Base-by-base conservation (phyloP, 164 flowering plant genomes). In the Stephania cephalantha region DNA sequence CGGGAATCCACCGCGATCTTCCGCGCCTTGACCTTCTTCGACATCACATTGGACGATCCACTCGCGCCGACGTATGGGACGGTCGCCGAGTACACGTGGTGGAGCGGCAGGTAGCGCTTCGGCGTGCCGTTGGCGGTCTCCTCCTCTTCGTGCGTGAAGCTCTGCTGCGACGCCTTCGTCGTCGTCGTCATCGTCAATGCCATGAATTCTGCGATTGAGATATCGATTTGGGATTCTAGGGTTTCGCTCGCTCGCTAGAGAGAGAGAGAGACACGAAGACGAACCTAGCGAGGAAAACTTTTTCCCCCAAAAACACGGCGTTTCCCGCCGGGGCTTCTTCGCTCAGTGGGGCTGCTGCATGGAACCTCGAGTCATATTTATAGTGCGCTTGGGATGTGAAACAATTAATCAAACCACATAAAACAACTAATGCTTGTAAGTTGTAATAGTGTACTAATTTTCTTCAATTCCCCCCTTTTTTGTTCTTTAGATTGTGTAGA, bases 11-110 rank as follows among this genome's bases (percentile, higher is more conserved):
- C 79, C 35, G 42, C 10, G 46, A 86, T 85, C 78, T 84, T 89
- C 18, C 88, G 85, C 25, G 95, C 92, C 71, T 86, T 88, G 18
- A 89, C 86, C 82, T 90, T 91, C 83, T 88, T 90, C n/a, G 95
- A 87, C 83, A 88, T 87, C 68, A 87, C 87, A 77, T 81, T 84
- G 48, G 90, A 85, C 42, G 89, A 87, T 7, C 90, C 88, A 22
- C 82, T 79, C 70, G 88, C 80, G 76, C 70, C 79, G 69, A 80
- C 81, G 76, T 84, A 83, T 4, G 89, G 88, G 2, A 85, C 75
- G 0, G 95, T 85, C n/a, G 94, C 81, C 17, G 97, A 90, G 85
- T 92, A 94, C 58, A 94, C 86, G 52, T 83, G 87, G 73, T 79
- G 84, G n/a, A 94, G 84, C 5, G 94, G 85, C n/a, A 88, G 72